Evolutionary conservation across 2,329 filamentous ascomycete genomes (phyloP).

Genomic region (Penicillium sp.): DNA sequence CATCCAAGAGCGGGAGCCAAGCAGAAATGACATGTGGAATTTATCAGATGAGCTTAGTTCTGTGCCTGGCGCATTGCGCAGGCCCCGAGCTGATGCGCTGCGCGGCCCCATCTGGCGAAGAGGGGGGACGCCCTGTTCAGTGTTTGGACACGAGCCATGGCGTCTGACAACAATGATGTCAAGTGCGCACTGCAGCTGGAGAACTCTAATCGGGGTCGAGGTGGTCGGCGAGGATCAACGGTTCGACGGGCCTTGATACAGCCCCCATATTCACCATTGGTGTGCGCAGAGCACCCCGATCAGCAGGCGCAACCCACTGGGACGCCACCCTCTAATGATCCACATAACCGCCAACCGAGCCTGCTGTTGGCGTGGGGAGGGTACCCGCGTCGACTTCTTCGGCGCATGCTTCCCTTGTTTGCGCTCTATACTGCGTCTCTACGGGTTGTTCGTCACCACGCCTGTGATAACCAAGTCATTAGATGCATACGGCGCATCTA

Average conservation of each 20-base stretch:
- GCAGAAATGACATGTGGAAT: slow-evolving; percentile 5
- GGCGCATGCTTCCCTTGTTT: neutral
- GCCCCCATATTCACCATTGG: slow-evolving; percentile 5
- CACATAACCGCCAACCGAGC: slow-evolving; percentile 29
- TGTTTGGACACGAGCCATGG: slow-evolving; percentile 4
- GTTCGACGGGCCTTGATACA: slow-evolving; percentile 7
- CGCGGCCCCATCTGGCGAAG: slow-evolving; percentile 6
- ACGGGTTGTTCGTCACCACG: slow-evolving; percentile 15
- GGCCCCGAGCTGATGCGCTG: slow-evolving; percentile 4
- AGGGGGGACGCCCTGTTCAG: slow-evolving; percentile 9
- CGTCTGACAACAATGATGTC: slow-evolving; percentile 15
- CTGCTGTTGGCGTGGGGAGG: slow-evolving; percentile 26
- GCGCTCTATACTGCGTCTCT: neutral
- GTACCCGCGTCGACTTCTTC: no score
- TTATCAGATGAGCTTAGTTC: slow-evolving; percentile 10
- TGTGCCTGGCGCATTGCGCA: slow-evolving; percentile 9
- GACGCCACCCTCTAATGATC: slow-evolving; percentile 24
- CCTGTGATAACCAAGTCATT: slow-evolving; percentile 19
- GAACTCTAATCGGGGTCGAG: slow-evolving; percentile 11
- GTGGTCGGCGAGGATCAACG: slow-evolving; percentile 10
- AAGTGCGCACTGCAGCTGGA: slow-evolving; percentile 8
- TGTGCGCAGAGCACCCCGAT: slow-evolving; percentile 7
- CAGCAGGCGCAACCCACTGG: slow-evolving; percentile 15
- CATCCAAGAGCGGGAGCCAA: neutral
- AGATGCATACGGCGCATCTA: slow-evolving; percentile 21